Conservation (phyloP, 768 basidiomycete genomes). For the Infundibulicybe gibba region DNA sequence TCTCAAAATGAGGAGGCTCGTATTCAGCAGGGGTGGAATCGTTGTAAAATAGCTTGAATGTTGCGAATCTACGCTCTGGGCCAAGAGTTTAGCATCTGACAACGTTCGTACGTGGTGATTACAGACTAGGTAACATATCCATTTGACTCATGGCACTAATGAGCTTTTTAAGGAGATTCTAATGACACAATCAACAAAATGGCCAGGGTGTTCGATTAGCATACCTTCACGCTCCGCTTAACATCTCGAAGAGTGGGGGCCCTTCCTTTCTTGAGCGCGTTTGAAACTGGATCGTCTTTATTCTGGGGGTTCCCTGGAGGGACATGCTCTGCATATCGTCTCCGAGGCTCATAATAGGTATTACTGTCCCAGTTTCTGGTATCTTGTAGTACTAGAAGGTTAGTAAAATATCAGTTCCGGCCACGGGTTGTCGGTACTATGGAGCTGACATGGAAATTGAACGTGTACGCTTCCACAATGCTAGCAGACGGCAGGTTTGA, state of each 20-base stretch:
- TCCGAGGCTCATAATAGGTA: constrained; percentile 76
- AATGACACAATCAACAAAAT: constrained; percentile 1
- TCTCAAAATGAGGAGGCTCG: constrained; percentile 76
- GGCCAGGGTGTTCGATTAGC: not conserved
- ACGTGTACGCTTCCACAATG: constrained; percentile 85
- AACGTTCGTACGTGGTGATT: not conserved
- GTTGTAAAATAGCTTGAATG: constrained; percentile 85
- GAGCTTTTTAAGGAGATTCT: constrained; percentile 76
- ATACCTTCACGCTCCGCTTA: constrained; percentile 76
- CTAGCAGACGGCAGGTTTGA: constrained; percentile 29
- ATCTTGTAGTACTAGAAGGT: constrained; percentile 63
- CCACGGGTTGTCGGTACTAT: not conserved
- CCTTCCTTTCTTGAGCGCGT: constrained; percentile 56
- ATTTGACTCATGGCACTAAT: constrained; percentile 78
- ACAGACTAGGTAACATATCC: constrained; percentile 73
- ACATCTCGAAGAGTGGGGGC: constrained; percentile 77
- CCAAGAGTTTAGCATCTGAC: not conserved
- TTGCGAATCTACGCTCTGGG: constrained; percentile 77
- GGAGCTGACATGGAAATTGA: constrained; percentile 67
- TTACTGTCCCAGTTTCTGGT: constrained; percentile 51
- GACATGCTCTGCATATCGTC: constrained; percentile 53
- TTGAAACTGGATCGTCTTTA: constrained; percentile 53
- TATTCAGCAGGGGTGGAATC: constrained; percentile 78
- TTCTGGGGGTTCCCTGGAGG: constrained; percentile 23
- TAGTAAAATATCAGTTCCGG: not conserved